phyloP scores from a whole-genome alignment of 352 stramenopile species.

The Globisporangium carolinianum region DNA sequence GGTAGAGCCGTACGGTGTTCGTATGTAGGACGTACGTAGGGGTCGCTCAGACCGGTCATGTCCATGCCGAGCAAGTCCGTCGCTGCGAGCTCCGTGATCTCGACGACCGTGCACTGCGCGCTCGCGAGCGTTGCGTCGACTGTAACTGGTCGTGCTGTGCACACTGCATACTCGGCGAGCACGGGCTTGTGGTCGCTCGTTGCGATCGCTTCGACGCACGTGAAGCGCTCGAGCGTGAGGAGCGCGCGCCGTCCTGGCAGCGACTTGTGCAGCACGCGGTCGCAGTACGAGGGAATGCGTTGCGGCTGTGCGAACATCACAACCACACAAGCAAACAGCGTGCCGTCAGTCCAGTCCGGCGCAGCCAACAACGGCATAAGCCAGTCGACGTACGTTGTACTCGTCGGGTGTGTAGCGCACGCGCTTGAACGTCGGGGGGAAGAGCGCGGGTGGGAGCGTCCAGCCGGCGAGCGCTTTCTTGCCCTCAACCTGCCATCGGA shows the following conservation, averaged over 20 bases:
- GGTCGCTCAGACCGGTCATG: constrained; percentile 67
- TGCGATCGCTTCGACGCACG: constrained; percentile 48
- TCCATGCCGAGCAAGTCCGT: constrained; percentile 68
- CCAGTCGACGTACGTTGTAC: constrained; percentile 29
- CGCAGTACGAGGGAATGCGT: constrained; percentile 78
- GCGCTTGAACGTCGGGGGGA: constrained; percentile 84
- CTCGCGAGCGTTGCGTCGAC: constrained; percentile 14
- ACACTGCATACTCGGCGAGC: constrained; percentile 45
- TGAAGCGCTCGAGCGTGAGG: constrained; percentile 53
- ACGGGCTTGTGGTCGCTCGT: constrained; percentile 87
- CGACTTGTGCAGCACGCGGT: constrained; percentile 80
- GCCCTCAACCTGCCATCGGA: constrained; percentile 51
- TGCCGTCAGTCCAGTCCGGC: too few relatives aligned
- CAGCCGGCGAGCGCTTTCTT: constrained; percentile 57
- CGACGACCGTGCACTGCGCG: constrained; percentile 36
- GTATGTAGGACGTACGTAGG: constrained; percentile 40
- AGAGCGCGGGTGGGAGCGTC: constrained; percentile 51
- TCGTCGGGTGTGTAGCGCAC: constrained; percentile 34
- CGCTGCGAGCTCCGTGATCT: constrained; percentile 53
- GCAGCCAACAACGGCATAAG: too few relatives aligned
- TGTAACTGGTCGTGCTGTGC: constrained; percentile 19
- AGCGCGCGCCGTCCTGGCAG: constrained; percentile 43
- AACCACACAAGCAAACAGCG: neutral
- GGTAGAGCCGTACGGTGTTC: too few relatives aligned
- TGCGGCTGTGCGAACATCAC: constrained; percentile 28